These are phyloP conservation scores for Russula ochroleuca DNA, from an alignment of 768 basidiomycete species.

Conservation along the genomic window DNA sequence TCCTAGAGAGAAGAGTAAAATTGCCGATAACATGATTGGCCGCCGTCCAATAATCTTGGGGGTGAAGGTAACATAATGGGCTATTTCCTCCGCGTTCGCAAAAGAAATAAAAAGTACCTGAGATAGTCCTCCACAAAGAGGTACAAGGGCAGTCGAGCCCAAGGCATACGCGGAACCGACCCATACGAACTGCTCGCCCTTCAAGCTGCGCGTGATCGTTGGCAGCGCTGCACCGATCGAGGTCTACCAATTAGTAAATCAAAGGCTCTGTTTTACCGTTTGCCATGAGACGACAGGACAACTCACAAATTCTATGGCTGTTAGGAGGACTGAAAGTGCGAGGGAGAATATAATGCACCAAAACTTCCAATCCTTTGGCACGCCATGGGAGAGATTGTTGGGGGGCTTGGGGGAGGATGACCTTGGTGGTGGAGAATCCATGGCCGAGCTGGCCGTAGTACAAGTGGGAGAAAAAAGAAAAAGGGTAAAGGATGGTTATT, in stretches of 20 bases:
- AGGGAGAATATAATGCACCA: slow-evolving; percentile 27
- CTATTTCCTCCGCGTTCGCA: background rate
- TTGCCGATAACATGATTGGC: slow-evolving; percentile 30
- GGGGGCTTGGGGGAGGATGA: background rate
- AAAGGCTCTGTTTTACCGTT: background rate
- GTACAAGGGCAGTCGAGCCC: slow-evolving; percentile 31
- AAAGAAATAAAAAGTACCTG: slow-evolving; percentile 13
- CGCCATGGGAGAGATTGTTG: background rate
- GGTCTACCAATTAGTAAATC: slow-evolving; percentile 1
- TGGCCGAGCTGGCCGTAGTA: background rate
- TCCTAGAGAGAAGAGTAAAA: slow-evolving; percentile 33
- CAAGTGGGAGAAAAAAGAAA: background rate
- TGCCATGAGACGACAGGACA: no score
- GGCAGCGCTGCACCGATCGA: slow-evolving; percentile 32
- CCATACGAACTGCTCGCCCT: slow-evolving; percentile 29
- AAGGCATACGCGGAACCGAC: slow-evolving; percentile 31
- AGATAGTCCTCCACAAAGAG: slow-evolving; percentile 30
- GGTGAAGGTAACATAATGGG: background rate
- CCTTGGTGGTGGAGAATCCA: background rate
- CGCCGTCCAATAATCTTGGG: slow-evolving; percentile 34
- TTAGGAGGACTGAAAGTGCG: slow-evolving; percentile 14
- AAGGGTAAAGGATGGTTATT: no score
- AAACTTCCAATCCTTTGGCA: slow-evolving; percentile 26
- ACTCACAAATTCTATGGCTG: slow-evolving; percentile 21
- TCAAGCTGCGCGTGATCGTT: slow-evolving; percentile 32